Percentiles rank a stretch among this genome's conserved stretches.
Evolutionary conservation across 495 filamentous ascomycete species (phyloP).

Genomic region (Talaromyces thailandensis): DNA sequence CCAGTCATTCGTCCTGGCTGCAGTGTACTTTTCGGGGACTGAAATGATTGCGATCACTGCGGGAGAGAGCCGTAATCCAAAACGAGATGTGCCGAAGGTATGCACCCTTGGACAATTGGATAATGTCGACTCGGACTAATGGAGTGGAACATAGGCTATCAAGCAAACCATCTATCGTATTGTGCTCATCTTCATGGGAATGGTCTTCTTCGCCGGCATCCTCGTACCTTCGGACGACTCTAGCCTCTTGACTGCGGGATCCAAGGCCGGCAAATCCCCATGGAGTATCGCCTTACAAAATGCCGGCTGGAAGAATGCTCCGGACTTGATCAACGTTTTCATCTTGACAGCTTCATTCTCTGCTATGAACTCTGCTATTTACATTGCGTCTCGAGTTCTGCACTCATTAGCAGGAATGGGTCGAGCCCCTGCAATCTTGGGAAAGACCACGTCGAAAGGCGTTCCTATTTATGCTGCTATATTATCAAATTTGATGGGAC

Average conservation of each 20-base stretch:
- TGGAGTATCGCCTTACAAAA: slow-evolving; percentile 54
- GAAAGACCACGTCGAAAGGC: slow-evolving; percentile 48
- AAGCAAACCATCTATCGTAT: slow-evolving; percentile 47
- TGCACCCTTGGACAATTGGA: slow-evolving; percentile 13
- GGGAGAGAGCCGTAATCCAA: slow-evolving; percentile 51
- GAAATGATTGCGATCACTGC: slow-evolving; percentile 54
- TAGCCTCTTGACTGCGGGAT: slow-evolving; percentile 26
- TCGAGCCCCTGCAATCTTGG: slow-evolving; percentile 43
- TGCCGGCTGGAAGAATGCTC: slow-evolving; percentile 19
- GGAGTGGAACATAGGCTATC: slow-evolving; percentile 17
- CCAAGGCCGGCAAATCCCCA: slow-evolving; percentile 38
- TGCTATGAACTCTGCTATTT: slow-evolving; percentile 50
- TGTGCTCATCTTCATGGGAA: slow-evolving; percentile 46
- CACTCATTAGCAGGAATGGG: slow-evolving; percentile 44
- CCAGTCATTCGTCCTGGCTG: slow-evolving; percentile 32
- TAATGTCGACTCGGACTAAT: slow-evolving; percentile 53
- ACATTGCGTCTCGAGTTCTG: slow-evolving; percentile 49
- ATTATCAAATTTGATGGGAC: slow-evolving; percentile 36
- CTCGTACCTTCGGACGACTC: slow-evolving; percentile 29
- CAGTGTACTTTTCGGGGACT: slow-evolving; percentile 51
- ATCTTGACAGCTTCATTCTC: slow-evolving; percentile 32
- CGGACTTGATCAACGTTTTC: slow-evolving; percentile 38
- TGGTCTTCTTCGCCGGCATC: slow-evolving; percentile 55
- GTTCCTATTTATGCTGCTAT: slow-evolving; percentile 45
- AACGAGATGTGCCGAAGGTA: slow-evolving; percentile 38